Base-by-base conservation (phyloP, 2,329 filamentous ascomycete species). In the Paradendryphiella salina region DNA sequence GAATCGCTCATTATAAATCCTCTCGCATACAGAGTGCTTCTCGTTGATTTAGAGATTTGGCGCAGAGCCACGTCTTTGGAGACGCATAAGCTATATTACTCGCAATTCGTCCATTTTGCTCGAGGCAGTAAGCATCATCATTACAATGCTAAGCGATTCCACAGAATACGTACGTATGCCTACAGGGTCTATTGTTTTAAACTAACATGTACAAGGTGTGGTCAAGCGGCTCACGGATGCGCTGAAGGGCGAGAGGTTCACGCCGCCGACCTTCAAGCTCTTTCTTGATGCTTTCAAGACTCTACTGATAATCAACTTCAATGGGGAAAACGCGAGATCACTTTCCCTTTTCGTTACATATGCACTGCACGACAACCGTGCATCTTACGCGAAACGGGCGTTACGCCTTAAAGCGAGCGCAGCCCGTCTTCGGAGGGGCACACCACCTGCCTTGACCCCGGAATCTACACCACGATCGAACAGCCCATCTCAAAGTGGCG, bases 1-100 rank as follows among this genome's bases (percentile, higher is more conserved):
- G 87, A 93, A 50, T 96, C 93, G 1, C 89, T 96, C 63, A 95
- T 99, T 68, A 89, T 96, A 61, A 99, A 99, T 64, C 93, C 94
- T 0, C 80, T 99, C 55, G 94, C 93, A 3, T 99, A 97, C 73
- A 86, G 94, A 37, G 87, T 96, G 28, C 79, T 99, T 14, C 80
- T 99, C 21, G 89, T 97, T 46, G 94, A 99, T 72, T 84, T 95
- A 59, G 93, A 96, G 64, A 88, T 93, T 15, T 99, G 94, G 94
- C 84, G 93, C 58, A 86, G 85, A 72, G 66, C 70, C 10, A 89
- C 88, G 17, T 86, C 89, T 28, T 70, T 84, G 4, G 81, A 85
- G 14, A 89, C 92, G 0, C 90, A 96, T 66, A 86, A 88, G 63
- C 79, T 96, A 18, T 99, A 97, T 73, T 97, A 96, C 74, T 85